Evolutionary conservation across 371 early-diverging fungal genomes (phyloP).

Genomic region (Apophysomyces variabilis): DNA sequence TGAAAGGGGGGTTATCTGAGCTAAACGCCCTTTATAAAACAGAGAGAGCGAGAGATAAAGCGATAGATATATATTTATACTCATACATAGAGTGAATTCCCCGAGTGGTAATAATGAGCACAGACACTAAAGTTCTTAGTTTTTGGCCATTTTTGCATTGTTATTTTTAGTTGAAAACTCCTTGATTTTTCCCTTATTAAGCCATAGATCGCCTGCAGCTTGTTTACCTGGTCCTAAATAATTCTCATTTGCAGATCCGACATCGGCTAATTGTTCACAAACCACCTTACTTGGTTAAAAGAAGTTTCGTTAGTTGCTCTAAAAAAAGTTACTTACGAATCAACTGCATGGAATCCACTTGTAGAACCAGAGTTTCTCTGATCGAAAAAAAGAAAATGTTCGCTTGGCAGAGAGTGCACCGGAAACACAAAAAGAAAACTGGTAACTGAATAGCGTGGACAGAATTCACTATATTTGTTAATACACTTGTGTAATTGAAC

Average conservation of each 20-base stretch:
- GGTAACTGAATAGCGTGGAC: not conserved
- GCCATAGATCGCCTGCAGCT: conserved; percentile 8
- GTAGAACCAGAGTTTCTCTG: no score
- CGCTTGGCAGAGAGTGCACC: conserved; percentile 17
- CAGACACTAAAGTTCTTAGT: conserved; percentile 8
- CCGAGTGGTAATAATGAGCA: conserved; percentile 1
- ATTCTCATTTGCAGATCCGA: conserved; percentile 4
- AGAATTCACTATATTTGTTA: no score
- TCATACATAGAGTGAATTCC: not conserved
- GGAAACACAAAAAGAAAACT: conserved; percentile 17
- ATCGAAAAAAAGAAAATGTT: no score
- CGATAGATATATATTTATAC: no score
- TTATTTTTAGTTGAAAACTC: conserved; percentile 8
- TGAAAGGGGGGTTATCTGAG: conserved; percentile 6
- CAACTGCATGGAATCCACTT: not conserved
- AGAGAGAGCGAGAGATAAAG: no score
- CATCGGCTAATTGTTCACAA: not conserved
- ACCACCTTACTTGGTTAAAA: conserved; percentile 6
- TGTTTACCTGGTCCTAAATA: not conserved
- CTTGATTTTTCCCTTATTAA: conserved; percentile 10
- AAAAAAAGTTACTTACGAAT: not conserved
- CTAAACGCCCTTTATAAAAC: not conserved
- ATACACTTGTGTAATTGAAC: no score
- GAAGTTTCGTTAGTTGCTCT: not conserved
- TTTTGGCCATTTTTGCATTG: conserved; percentile 3